These are phyloP conservation scores for Cerrena zonata DNA, from an alignment of 1,284 basidiomycete genomes.

Conservation along the genomic window DNA sequence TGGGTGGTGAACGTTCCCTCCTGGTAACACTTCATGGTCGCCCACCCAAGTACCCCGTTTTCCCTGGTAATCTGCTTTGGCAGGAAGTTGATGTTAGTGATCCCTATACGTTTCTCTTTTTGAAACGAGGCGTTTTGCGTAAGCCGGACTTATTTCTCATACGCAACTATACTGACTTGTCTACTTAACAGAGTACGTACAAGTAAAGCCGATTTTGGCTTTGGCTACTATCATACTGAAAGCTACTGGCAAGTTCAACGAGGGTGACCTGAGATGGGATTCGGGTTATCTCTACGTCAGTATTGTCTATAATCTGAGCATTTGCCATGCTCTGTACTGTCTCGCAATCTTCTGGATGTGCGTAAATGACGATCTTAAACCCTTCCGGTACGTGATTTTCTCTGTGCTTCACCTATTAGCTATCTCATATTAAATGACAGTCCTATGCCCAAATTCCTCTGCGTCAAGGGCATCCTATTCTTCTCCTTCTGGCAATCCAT, in stretches of 20 bases:
- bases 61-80: constrained; percentile 76
- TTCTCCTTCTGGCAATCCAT: constrained; percentile 98
- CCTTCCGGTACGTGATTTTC: constrained; percentile 62
- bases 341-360: constrained; percentile 94
- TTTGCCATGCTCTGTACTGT: constrained; percentile 76
- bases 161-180: constrained; percentile 6
- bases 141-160: constrained; percentile 27
- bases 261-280: constrained; percentile 77
- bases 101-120: constrained; percentile 87
- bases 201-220: constrained; percentile 90
- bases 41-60: constrained; percentile 79
- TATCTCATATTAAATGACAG: constrained; percentile 30
- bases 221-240: constrained; percentile 83
- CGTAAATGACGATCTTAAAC: constrained; percentile 79
- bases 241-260: constrained; percentile 80
- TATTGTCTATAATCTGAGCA: constrained; percentile 73
- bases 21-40: constrained; percentile 88
- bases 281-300: constrained; percentile 93
- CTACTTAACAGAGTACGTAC: constrained; percentile 87
- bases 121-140: constrained; percentile 95
- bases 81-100: constrained; percentile 84
- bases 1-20: constrained; percentile 89
- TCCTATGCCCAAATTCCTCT: constrained; percentile 90
- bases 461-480: constrained; percentile 96
- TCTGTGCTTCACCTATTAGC: constrained; percentile 1